Evolutionary conservation across 495 filamentous ascomycete genomes (phyloP).

Genomic region (Schizothecium vesticola): DNA sequence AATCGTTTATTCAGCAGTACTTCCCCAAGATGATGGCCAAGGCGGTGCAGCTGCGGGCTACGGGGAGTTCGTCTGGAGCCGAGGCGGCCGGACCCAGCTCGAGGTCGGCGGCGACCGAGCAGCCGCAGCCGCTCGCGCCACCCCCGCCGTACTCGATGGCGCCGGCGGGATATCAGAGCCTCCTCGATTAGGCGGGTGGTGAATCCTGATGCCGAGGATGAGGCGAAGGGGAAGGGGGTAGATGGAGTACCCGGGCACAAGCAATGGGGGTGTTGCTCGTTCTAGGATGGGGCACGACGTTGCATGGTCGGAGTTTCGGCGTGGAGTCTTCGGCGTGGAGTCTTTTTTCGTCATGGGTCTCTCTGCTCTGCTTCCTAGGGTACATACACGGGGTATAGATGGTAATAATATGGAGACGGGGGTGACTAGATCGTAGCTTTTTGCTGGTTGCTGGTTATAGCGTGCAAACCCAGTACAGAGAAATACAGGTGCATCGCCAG

Average conservation of each 20-base stretch:
- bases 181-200: conserved; percentile 13
- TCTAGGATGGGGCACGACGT: background rate
- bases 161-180: conserved; percentile 13
- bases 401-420: background rate
- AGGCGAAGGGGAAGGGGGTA: no score
- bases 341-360: background rate
- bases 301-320: background rate
- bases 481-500: background rate
- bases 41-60: conserved; percentile 13
- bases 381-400: background rate
- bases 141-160: conserved; percentile 17
- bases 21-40: conserved; percentile 44
- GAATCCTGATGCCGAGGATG: background rate
- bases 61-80: background rate
- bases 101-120: background rate
- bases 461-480: background rate
- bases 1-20: conserved; percentile 48
- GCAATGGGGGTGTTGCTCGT: background rate
- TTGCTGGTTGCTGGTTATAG: background rate
- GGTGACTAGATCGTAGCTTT: background rate
- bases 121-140: conserved; percentile 8
- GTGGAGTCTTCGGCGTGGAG: background rate
- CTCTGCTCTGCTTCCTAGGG: background rate
- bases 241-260: background rate
- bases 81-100: background rate